Percentiles rank a stretch among this genome's conserved stretches.
Conservation (phyloP, 768 basidiomycete genomes). For the Pleurotus tuoliensis region DNA sequence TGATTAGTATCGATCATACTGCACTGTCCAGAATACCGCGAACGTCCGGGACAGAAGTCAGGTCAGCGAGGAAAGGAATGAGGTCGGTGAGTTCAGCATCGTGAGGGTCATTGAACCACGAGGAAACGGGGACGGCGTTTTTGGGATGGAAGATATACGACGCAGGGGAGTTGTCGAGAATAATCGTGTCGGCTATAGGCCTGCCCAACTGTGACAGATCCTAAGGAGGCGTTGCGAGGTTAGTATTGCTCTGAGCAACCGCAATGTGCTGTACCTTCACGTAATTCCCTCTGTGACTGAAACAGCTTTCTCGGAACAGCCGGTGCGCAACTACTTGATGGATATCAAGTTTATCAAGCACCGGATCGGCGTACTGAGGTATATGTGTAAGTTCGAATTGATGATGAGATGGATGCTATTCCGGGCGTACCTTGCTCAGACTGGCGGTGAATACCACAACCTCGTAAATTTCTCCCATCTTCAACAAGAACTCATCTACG, state of each 20-base stretch:
- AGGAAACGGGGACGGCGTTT: conserved; percentile 98
- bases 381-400: background rate
- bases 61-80: conserved; percentile 90
- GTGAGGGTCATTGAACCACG: conserved; percentile 99
- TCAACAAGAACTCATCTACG: conserved; percentile 92
- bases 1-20: conserved; percentile 9
- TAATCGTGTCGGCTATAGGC: conserved; percentile 90
- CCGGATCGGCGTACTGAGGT: conserved; percentile 92
- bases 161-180: conserved; percentile 98
- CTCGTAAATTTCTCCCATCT: conserved; percentile 98
- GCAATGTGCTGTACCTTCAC: conserved; percentile 70
- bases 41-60: conserved; percentile 82
- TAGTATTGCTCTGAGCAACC: background rate
- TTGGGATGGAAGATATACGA: conserved; percentile 99
- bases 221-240: conserved; percentile 34
- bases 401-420: background rate
- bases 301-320: conserved; percentile 96
- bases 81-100: conserved; percentile 97
- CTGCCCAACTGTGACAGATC: conserved; percentile 97
- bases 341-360: conserved; percentile 93
- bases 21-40: conserved; percentile 88
- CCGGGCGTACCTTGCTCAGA: conserved; percentile 77
- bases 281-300: conserved; percentile 98
- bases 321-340: conserved; percentile 92
- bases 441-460: conserved; percentile 97